Evolutionary conservation across 1,284 basidiomycete genomes (phyloP), one percentile per base, ranked within the genome.

Genomic region (Malassezia slooffiae): DNA sequence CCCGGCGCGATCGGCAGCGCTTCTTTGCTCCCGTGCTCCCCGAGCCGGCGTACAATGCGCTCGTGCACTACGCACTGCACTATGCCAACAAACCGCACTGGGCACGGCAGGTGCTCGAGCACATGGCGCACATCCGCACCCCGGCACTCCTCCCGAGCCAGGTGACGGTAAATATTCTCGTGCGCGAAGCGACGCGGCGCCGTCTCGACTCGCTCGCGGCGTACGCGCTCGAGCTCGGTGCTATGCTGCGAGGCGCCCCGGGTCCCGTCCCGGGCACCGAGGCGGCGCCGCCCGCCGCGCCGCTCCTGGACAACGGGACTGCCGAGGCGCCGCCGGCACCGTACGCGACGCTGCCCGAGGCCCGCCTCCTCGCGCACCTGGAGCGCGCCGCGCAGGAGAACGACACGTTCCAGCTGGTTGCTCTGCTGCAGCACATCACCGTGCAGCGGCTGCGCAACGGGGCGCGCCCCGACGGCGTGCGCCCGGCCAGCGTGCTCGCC

Each of bases 101-200:
- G 40, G 43, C 40, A 27, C 41, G 40, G 3, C 12, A n/a, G 8
- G 41, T 48, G 16, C 33, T 48, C 16, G 41, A 48, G 16, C 46
- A 48, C 20, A 48, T 48, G 46, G 33, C 35, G 28, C 40, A 31
- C 11, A 20, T 27, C 8, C 46, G 46, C 17, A 34, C 13, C 8
- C 46, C 46, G 19, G 31, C 41, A 9, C 31, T 48, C 9, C 22
- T 29, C 2, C 46, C 41, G 8, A 37, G 26, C 17, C 13, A 12
- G 13, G 41, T 34, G 9, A 42, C 41, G n/a, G 33, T 36, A 15
- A 48, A 41, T 8, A 48, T 43, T 24, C 35, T 48, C 10, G 15
- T 48, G 15, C 40, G 28, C 13, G 34, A 43, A 28, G 39, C 46
- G 19, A 39, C 37, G 16, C 41, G 36, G 5, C 29, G 28, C 13